Evolutionary conservation across 768 basidiomycete genomes (phyloP).

Genomic region (Phylloporus sp.): DNA sequence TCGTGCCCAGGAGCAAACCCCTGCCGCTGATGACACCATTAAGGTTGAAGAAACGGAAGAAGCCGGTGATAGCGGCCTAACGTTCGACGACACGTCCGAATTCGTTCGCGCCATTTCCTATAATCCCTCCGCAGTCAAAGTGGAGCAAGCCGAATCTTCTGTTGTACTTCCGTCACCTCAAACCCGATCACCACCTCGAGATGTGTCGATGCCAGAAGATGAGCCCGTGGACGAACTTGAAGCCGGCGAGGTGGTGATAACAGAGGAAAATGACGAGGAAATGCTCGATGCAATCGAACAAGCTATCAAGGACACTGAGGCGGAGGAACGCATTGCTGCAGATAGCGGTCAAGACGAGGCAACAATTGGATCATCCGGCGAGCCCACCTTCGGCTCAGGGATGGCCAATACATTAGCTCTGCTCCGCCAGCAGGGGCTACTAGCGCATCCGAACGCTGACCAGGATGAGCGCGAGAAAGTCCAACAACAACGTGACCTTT

Average conservation of each 20-base stretch:
- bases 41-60: constrained; percentile 47
- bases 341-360: constrained; percentile 29
- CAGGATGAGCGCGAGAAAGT: constrained; percentile 70
- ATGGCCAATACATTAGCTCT: constrained; percentile 87
- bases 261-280: constrained; percentile 74
- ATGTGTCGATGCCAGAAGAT: constrained; percentile 59
- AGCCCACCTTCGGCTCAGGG: constrained; percentile 77
- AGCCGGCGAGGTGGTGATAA: constrained; percentile 73
- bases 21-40: constrained; percentile 34
- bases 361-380: constrained; percentile 59
- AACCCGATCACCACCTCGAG: constrained; percentile 41
- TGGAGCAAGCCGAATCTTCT: constrained; percentile 39
- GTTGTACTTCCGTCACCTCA: constrained; percentile 24
- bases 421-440: constrained; percentile 86
- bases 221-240: constrained; percentile 70
- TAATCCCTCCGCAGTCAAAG: constrained; percentile 51
- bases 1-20: constrained; percentile 48
- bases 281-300: constrained; percentile 78
- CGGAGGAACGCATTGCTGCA: constrained; percentile 40
- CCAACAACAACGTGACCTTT: constrained; percentile 81
- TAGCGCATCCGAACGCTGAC: constrained; percentile 61
- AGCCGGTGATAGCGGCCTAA: constrained; percentile 47
- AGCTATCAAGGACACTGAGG: constrained; percentile 59
- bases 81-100: constrained; percentile 95
- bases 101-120: constrained; percentile 85